Evolutionary conservation across 2,329 filamentous ascomycete genomes (phyloP), one percentile per base, ranked within the genome.

Genomic region (Penicillium glabrum): DNA sequence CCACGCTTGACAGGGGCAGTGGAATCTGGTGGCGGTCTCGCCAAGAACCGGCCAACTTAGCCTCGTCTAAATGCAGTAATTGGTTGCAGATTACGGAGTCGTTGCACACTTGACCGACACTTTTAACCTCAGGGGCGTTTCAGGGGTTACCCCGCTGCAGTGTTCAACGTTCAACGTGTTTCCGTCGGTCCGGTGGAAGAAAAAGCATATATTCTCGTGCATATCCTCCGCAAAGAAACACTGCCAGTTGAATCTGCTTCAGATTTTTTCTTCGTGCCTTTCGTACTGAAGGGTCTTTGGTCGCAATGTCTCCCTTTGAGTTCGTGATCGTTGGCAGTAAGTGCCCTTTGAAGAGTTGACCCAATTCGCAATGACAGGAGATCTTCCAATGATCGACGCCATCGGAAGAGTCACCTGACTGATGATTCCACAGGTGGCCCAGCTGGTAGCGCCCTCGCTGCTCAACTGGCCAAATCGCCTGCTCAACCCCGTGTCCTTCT

Each of bases 371-470:
- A 35, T 37, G 21, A 13, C 27, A 5, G 29, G 8, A 23, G 26
- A 37, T 49, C 33, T n/a, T 33, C n/a, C n/a, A 10, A 29, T 10
- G 45, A 48, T 31, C 29, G 35, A 47, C 45, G 26, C 24, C n/a
- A 44, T n/a, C 13, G 21, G 21, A 41, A n/a, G n/a, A 19, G 7
- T 16, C 46, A 23, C 5, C 26, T 16, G n/a, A 29, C 13, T 37
- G 6, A 50, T 41, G 5, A 8, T 9, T 13, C 16, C 4, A 37
- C 7, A 53, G 51, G 51, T 46, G 85, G 85, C 21, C 82, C 85
- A 2, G 77, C 85, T 9, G 86, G 86, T 5, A 80, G 80, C 51
- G 73, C 81, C 2, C 66, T 86, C 24, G 85, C 85, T 0, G 71
- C 80, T 2, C 73, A 76, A 1, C 79, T 88, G 5, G 78, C 83